These are phyloP conservation scores for Metarhizium rileyi DNA, from an alignment of 2,329 filamentous ascomycete species.

Conservation along the genomic window DNA sequence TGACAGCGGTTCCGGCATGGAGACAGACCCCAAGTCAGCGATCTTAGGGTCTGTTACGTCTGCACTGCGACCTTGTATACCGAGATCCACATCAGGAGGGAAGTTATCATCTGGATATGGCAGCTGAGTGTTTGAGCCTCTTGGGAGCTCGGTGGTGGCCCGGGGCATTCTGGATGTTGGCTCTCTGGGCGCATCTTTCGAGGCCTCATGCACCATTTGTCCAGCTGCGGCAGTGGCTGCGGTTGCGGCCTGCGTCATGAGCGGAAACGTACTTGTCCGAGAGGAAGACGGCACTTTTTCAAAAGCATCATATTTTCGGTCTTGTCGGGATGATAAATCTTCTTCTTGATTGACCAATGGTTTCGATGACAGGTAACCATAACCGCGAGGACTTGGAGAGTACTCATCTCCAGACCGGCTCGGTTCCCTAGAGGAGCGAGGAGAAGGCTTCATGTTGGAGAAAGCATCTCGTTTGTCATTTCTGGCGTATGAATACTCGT, in stretches of 20 bases:
- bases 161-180: slow-evolving; percentile 12
- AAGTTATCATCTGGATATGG: slow-evolving; percentile 32
- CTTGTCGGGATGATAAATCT: slow-evolving; percentile 11
- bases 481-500: slow-evolving; percentile 12
- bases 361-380: slow-evolving; percentile 22
- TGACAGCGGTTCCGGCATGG: slow-evolving; percentile 14
- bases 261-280: slow-evolving; percentile 22
- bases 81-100: slow-evolving; percentile 11
- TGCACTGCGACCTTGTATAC: slow-evolving; percentile 10
- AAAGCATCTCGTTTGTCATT: slow-evolving; percentile 22
- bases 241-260: slow-evolving; percentile 21
- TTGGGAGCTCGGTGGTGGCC: slow-evolving; percentile 10
- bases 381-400: slow-evolving; percentile 18
- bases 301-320: slow-evolving; percentile 13
- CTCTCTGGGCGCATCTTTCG: neutral
- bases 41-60: slow-evolving; percentile 2
- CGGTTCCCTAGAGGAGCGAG: slow-evolving; percentile 16
- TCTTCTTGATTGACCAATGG: slow-evolving; percentile 26
- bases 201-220: neutral
- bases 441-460: slow-evolving; percentile 15
- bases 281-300: slow-evolving; percentile 22
- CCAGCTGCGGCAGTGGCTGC: slow-evolving; percentile 6
- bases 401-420: slow-evolving; percentile 32
- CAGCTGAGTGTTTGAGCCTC: slow-evolving; percentile 16
- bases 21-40: slow-evolving; percentile 7